Conservation (phyloP, 2,329 filamentous ascomycete genomes). For the Torrubiella hemipterigena region DNA sequence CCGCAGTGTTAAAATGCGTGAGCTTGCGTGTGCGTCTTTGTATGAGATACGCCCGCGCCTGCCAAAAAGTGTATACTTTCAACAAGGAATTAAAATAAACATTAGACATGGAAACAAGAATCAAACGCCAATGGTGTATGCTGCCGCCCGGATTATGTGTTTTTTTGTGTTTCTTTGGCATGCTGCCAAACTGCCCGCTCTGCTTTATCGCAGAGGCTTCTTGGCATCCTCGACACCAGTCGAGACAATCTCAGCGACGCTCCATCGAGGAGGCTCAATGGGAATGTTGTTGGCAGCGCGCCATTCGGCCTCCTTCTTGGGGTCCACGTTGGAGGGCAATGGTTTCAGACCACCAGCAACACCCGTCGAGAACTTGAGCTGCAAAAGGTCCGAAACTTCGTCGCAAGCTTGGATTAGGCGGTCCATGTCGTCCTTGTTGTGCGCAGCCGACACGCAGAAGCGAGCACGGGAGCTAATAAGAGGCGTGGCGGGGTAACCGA, state of each 20-base stretch:
- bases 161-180: background rate
- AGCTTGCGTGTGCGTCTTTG: no score
- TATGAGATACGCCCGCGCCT: no score
- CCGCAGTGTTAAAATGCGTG: no score
- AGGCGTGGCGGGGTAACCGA: conserved; percentile 92
- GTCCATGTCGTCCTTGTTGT: conserved; percentile 98
- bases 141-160: background rate
- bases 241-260: conserved; percentile 68
- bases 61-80: no score
- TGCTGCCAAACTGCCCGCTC: background rate
- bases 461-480: conserved; percentile 88
- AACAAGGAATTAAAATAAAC: no score
- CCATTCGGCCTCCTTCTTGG: conserved; percentile 62
- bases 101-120: no score
- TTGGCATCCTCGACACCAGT: conserved; percentile 67
- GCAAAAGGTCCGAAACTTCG: conserved; percentile 80
- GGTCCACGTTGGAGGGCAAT: conserved; percentile 56
- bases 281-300: conserved; percentile 51
- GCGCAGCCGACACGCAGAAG: conserved; percentile 90
- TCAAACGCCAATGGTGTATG: background rate
- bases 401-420: conserved; percentile 80
- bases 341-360: conserved; percentile 79
- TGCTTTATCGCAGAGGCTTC: conserved; percentile 48
- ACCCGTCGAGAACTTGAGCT: conserved; percentile 95
- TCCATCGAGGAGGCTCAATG: conserved; percentile 68